Evolutionary conservation across 352 stramenopile genomes (phyloP).

Genomic region (Hyaloperonospora brassicae): DNA sequence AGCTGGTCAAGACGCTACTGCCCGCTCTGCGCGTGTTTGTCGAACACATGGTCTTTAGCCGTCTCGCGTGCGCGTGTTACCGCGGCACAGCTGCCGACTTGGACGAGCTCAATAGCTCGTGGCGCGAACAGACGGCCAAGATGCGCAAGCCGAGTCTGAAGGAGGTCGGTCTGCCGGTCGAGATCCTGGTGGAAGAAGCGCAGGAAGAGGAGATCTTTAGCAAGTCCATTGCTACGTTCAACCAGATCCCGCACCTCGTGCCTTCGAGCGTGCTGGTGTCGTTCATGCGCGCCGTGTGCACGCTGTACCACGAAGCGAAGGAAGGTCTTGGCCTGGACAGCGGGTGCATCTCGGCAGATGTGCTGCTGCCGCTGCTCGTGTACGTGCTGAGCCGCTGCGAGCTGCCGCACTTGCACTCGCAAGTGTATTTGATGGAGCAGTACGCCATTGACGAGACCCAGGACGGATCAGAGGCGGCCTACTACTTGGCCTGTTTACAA

Average conservation of each 20-base stretch:
- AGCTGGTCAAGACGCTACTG: conserved; percentile 20
- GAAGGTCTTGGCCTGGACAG: conserved; percentile 35
- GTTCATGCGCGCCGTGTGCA: conserved; percentile 58
- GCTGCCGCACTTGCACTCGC: conserved; percentile 62
- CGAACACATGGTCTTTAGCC: conserved; percentile 71
- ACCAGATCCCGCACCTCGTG: conserved; percentile 59
- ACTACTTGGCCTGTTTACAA: conserved; percentile 76
- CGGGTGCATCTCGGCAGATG: conserved; percentile 63
- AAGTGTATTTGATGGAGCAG: conserved; percentile 74
- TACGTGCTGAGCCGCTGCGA: conserved; percentile 62
- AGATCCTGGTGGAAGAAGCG: conserved; percentile 18
- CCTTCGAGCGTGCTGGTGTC: conserved; percentile 52
- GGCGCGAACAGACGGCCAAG: conserved; percentile 47
- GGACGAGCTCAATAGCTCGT: conserved; percentile 59
- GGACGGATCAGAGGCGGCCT: conserved; percentile 69
- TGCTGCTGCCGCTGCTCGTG: conserved; percentile 68
- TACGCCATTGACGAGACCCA: conserved; percentile 61
- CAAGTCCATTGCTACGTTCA: conserved; percentile 60
- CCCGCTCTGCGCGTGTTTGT: conserved; percentile 40
- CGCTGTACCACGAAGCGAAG: conserved; percentile 58
- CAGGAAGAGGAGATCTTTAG: conserved; percentile 33
- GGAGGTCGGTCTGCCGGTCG: conserved; percentile 47
- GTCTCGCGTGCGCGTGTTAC: conserved; percentile 61
- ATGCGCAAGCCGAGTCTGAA: conserved; percentile 35
- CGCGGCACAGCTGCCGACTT: conserved; percentile 42